Percentiles rank a stretch among this genome's conserved stretches.
Conservation (phyloP, 1,139 yeast genomes). For the Suzukiozyma palmioleophila region DNA sequence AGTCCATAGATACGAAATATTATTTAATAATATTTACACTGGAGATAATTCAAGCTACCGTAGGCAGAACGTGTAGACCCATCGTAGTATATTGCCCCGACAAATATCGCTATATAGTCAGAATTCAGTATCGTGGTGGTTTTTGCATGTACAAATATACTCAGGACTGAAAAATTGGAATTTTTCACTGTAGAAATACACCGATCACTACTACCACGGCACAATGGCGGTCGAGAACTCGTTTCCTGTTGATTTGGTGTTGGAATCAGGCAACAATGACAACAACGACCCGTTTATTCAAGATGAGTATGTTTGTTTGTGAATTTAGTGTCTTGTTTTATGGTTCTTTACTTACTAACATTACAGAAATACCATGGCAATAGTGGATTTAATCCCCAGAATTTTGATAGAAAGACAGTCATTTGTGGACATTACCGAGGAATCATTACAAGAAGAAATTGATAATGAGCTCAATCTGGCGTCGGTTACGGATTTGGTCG, state of each 20-base stretch:
- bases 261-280: conserved; percentile 20
- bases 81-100: too few species aligned
- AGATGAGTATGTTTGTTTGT: conserved; percentile 30
- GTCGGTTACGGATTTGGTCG: conserved; percentile 4
- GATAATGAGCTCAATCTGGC: conserved; percentile 8
- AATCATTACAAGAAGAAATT: conserved; percentile 31
- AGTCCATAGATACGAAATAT: too few species aligned
- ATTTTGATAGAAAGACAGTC: conserved; percentile 37
- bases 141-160: too few species aligned
- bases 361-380: conserved; percentile 31
- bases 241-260: conserved; percentile 18
- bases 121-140: too few species aligned
- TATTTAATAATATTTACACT: too few species aligned
- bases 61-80: too few species aligned
- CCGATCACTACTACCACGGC: background rate
- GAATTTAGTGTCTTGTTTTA: background rate
- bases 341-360: conserved; percentile 10
- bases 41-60: too few species aligned
- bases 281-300: conserved; percentile 35
- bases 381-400: conserved; percentile 40
- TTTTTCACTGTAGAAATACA: too few species aligned
- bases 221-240: conserved; percentile 9
- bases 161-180: too few species aligned
- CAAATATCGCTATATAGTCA: too few species aligned
- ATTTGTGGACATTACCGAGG: conserved; percentile 53